A percentile compares a stretch with the other conserved stretches of the same genome.
Conservation (phyloP, 371 early-diverging fungal genomes). For the Smittium culicis region DNA sequence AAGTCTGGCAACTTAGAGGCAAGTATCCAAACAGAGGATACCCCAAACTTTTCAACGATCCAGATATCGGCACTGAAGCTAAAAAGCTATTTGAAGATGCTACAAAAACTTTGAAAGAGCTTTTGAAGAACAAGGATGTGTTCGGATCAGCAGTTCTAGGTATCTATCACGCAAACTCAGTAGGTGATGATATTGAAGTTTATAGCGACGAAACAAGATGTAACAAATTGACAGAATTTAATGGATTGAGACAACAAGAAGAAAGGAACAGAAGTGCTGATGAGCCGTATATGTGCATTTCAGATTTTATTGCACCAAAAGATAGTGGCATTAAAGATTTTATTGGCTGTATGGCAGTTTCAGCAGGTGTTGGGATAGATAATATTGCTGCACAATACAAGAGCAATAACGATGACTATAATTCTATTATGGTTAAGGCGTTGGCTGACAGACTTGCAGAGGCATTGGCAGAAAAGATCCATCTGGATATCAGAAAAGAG, state of each 20-base stretch:
- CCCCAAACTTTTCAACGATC: slow-evolving; percentile 90
- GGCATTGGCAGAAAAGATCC: slow-evolving; percentile 76
- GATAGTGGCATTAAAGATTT: slow-evolving; percentile 59
- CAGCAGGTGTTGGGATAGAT: slow-evolving; percentile 76
- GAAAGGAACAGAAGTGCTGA: slow-evolving; percentile 49
- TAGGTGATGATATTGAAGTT: slow-evolving; percentile 63
- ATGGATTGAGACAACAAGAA: slow-evolving; percentile 59
- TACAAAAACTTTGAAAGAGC: slow-evolving; percentile 53
- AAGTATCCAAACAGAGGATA: slow-evolving; percentile 89
- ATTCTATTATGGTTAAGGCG: slow-evolving; percentile 80
- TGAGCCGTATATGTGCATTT: slow-evolving; percentile 73
- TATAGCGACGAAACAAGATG: slow-evolving; percentile 52
- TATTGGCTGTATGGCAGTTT: slow-evolving; percentile 80
- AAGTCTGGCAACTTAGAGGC: slow-evolving; percentile 87
- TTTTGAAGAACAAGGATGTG: slow-evolving; percentile 52
- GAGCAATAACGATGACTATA: slow-evolving; percentile 69
- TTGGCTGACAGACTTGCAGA: slow-evolving; percentile 86
- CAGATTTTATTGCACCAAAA: slow-evolving; percentile 80
- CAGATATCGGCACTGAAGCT: slow-evolving; percentile 80
- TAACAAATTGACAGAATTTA: slow-evolving; percentile 50
- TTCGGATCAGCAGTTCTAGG: slow-evolving; percentile 61
- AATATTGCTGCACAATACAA: slow-evolving; percentile 51
- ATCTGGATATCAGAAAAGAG: slow-evolving; percentile 65
- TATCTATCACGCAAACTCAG: slow-evolving; percentile 75
- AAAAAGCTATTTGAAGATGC: slow-evolving; percentile 78